These are phyloP conservation scores for Blepharisma stoltei DNA, from an alignment of 73 alveolate species.

Conservation along the genomic window DNA sequence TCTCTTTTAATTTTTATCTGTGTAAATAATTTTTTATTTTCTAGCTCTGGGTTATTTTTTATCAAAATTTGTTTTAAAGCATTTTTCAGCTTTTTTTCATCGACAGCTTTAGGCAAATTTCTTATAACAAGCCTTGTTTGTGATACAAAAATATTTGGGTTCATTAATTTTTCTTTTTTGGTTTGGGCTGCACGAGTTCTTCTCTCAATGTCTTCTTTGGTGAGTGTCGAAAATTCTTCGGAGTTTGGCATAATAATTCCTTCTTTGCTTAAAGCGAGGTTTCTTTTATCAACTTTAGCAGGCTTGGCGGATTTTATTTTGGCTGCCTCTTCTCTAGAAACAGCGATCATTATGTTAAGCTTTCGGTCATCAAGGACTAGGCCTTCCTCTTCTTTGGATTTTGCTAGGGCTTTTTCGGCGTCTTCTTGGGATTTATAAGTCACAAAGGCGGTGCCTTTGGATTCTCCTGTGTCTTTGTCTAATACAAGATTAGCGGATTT, in stretches of 20 bases:
- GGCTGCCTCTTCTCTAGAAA: neutral
- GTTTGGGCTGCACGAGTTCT: conserved; percentile 23
- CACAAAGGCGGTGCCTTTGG: conserved; percentile 26
- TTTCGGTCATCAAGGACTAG: neutral
- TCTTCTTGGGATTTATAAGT: neutral
- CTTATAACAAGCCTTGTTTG: conserved; percentile 9
- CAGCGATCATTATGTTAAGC: neutral
- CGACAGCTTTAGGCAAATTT: conserved; percentile 13
- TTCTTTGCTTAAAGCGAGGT: neutral
- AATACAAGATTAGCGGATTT: neutral
- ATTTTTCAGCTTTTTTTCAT: conserved; percentile 15
- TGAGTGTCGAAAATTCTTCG: conserved; percentile 2
- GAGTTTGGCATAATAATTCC: neutral
- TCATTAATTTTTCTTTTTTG: neutral
- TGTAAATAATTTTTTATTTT: conserved; percentile 11
- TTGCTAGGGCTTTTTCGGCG: conserved; percentile 1
- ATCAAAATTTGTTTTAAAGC: conserved; percentile 16
- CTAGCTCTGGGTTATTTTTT: neutral
- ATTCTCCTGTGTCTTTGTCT: conserved; percentile 28
- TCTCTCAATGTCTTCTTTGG: neutral
- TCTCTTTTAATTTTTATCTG: conserved; percentile 17
- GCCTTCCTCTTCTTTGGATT: neutral
- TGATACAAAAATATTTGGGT: conserved; percentile 26
- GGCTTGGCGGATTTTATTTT: conserved; percentile 7
- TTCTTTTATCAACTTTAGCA: conserved; percentile 21